phyloP scores from a whole-genome alignment of 768 basidiomycete genomes.

The Boletellus ananas region DNA sequence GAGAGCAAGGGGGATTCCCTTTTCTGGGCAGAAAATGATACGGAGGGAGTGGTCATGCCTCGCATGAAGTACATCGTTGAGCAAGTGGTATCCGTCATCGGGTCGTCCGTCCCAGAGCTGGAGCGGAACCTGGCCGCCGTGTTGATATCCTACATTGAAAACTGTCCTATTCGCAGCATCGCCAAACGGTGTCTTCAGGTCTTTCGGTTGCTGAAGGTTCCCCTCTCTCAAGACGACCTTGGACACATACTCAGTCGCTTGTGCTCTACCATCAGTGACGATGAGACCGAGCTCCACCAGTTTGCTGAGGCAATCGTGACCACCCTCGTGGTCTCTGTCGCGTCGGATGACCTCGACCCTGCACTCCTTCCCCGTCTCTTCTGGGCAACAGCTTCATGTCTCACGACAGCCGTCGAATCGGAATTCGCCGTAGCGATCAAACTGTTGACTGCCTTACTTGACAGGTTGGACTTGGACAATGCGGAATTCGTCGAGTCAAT shows the following conservation, averaged over 20 bases:
- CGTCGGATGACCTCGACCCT: slow-evolving; percentile 52
- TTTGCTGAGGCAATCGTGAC: slow-evolving; percentile 82
- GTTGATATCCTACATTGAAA: slow-evolving; percentile 79
- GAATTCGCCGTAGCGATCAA: slow-evolving; percentile 71
- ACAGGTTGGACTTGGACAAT: slow-evolving; percentile 70
- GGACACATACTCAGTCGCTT: slow-evolving; percentile 78
- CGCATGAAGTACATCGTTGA: slow-evolving; percentile 70
- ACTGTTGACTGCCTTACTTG: slow-evolving; percentile 62
- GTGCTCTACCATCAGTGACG: slow-evolving; percentile 76
- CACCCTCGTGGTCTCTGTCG: slow-evolving; percentile 64
- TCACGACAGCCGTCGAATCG: slow-evolving; percentile 76
- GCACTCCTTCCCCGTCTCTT: slow-evolving; percentile 76
- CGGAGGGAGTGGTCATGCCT: slow-evolving; percentile 48
- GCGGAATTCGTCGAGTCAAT: slow-evolving; percentile 63
- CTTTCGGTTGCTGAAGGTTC: slow-evolving; percentile 77
- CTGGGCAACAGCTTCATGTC: slow-evolving; percentile 80
- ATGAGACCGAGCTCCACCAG: slow-evolving; percentile 72
- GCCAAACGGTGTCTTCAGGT: slow-evolving; percentile 89
- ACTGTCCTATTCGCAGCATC: slow-evolving; percentile 79
- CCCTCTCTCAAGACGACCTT: slow-evolving; percentile 66
- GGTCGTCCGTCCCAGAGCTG: slow-evolving; percentile 66
- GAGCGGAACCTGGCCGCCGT: slow-evolving; percentile 75
- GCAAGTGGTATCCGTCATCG: slow-evolving; percentile 61
- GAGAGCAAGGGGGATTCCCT: slow-evolving; percentile 54
- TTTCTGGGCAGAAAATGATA: slow-evolving; percentile 74